phyloP scores from a whole-genome alignment of 1,139 yeast species.

The Zygosaccharomyces pseudobailii region DNA sequence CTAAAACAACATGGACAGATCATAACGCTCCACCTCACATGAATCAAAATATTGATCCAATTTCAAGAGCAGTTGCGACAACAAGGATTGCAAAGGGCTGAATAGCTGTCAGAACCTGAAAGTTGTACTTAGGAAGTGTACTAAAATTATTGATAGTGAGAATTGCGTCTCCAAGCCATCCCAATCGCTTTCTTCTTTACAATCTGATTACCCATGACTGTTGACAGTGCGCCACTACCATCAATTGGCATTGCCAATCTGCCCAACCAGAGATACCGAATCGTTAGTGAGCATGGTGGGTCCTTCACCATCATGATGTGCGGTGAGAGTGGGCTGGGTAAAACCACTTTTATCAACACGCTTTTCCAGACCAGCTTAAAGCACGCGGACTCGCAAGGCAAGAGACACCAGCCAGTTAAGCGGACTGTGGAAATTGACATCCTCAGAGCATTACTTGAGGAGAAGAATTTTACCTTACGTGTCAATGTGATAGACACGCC shows the following conservation, averaged over 20 bases:
- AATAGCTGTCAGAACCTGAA: background rate
- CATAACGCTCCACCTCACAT: background rate
- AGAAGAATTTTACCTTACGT: conserved; percentile 79
- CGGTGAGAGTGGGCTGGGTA: conserved; percentile 93
- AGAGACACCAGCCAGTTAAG: conserved; percentile 50
- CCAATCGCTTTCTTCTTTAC: background rate
- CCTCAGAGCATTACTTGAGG: conserved; percentile 87
- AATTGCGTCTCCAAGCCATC: background rate
- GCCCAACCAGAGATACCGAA: conserved; percentile 93
- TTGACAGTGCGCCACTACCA: conserved; percentile 12
- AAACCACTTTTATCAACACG: conserved; percentile 92
- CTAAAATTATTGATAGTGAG: background rate
- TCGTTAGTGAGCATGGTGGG: conserved; percentile 84
- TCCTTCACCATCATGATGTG: conserved; percentile 90
- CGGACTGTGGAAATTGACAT: conserved; percentile 91
- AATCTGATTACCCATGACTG: conserved; percentile 7
- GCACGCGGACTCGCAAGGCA: conserved; percentile 24
- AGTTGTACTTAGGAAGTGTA: background rate
- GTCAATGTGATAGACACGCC: conserved; percentile 94
- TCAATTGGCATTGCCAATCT: conserved; percentile 76
- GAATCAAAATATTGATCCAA: background rate
- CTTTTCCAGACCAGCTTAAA: conserved; percentile 61
- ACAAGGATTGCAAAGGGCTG: background rate
- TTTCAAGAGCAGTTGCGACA: background rate
- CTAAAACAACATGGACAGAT: background rate